Evolutionary conservation across 352 stramenopile genomes (phyloP).

Genomic region (Phytophthora uliginosa): DNA sequence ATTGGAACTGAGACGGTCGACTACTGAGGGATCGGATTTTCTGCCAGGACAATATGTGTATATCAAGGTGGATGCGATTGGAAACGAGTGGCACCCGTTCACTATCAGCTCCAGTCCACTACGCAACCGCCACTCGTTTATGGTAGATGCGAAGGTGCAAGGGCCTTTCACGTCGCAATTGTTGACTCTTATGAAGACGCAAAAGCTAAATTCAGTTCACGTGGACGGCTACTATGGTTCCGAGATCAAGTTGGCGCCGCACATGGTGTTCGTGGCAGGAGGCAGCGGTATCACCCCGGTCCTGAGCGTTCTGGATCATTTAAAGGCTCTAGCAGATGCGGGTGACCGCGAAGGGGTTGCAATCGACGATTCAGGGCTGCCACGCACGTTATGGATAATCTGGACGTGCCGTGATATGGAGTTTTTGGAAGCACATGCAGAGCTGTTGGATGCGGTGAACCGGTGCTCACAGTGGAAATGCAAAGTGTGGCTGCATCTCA

Average conservation of each 20-base stretch:
- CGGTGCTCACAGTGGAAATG: slow-evolving; percentile 53
- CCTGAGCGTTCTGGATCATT: slow-evolving; percentile 68
- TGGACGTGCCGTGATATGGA: slow-evolving; percentile 66
- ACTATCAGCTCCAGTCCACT: slow-evolving; percentile 77
- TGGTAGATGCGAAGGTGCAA: slow-evolving; percentile 73
- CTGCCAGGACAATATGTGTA: slow-evolving; percentile 79
- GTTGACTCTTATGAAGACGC: slow-evolving; percentile 52
- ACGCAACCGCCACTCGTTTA: slow-evolving; percentile 49
- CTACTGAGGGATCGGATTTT: slow-evolving; percentile 39
- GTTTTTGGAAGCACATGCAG: slow-evolving; percentile 50
- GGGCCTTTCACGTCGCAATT: slow-evolving; percentile 65
- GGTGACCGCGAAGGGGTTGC: slow-evolving; percentile 18
- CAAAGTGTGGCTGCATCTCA: slow-evolving; percentile 63
- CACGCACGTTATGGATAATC: slow-evolving; percentile 57
- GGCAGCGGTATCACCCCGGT: slow-evolving; percentile 84
- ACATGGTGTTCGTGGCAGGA: slow-evolving; percentile 80
- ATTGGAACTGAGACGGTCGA: slow-evolving; percentile 61
- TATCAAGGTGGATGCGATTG: slow-evolving; percentile 66
- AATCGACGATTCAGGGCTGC: slow-evolving; percentile 36
- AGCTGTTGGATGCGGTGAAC: slow-evolving; percentile 59
- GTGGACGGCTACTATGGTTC: slow-evolving; percentile 84
- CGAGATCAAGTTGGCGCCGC: slow-evolving; percentile 46
- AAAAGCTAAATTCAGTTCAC: slow-evolving; percentile 53
- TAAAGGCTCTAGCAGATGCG: slow-evolving; percentile 45
- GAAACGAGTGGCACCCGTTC: slow-evolving; percentile 79